phyloP scores from a whole-genome alignment of 2,329 filamentous ascomycete genomes.

The Sporothrix variecibatus region DNA sequence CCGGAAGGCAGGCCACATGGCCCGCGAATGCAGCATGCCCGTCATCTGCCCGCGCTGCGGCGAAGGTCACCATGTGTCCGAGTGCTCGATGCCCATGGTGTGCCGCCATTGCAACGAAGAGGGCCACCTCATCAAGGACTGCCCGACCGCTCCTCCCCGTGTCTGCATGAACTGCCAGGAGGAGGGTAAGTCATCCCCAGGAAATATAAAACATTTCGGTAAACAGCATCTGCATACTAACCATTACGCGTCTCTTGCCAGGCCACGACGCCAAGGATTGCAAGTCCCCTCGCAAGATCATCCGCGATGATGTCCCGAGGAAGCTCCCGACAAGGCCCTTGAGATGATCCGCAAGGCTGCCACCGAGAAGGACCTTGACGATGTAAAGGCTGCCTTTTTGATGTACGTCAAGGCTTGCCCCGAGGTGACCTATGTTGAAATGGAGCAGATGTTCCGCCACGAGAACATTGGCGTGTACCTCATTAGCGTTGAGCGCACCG shows the following conservation, averaged over 20 bases:
- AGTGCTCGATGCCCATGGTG: conserved; percentile 48
- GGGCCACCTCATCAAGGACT: conserved; percentile 56
- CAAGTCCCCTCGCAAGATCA: conserved; percentile 60
- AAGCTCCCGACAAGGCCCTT: conserved; percentile 60
- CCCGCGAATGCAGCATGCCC: conserved; percentile 61
- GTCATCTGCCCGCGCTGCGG: conserved; percentile 48
- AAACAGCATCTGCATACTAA: no score
- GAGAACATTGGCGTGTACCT: conserved; percentile 59
- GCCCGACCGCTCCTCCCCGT: conserved; percentile 54
- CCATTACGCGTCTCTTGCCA: no score
- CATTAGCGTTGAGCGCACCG: conserved; percentile 61
- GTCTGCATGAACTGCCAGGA: conserved; percentile 63
- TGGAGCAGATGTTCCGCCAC: conserved; percentile 62
- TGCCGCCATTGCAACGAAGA: conserved; percentile 47
- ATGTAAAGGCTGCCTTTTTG: conserved; percentile 60
- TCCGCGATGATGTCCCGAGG: conserved; percentile 52
- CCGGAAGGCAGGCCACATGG: conserved; percentile 54
- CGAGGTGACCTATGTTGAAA: conserved; percentile 57
- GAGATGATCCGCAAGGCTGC: conserved; percentile 54
- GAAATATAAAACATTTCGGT: background rate
- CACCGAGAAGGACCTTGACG: conserved; percentile 59
- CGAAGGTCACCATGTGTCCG: conserved; percentile 53
- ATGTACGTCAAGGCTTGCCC: conserved; percentile 65
- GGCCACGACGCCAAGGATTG: conserved; percentile 59
- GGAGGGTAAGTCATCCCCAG: conserved; percentile 47